Evolutionary conservation across 352 stramenopile genomes (phyloP), one percentile per base, ranked within the genome.

Genomic region (Pythium scleroteichum): DNA sequence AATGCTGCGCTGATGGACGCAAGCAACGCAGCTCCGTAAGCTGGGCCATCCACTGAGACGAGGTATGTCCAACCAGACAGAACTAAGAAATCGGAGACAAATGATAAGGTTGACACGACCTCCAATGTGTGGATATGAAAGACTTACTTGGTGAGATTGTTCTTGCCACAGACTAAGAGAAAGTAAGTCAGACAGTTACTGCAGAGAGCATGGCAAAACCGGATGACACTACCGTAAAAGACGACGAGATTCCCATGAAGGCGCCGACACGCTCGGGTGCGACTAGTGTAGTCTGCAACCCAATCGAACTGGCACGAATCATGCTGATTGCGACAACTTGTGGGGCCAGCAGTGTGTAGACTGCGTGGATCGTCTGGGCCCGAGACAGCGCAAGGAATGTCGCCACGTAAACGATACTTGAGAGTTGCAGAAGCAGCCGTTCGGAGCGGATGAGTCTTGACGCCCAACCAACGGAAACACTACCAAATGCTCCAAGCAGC

Each of bases 161-260:
- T 59, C 84, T 76, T 6, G 79, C 85, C n/a, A 93, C 76, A 10
- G 84, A 89, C 83, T 93, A 33, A 20, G 10, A 53, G 53, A 35
- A 10, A 35, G 29, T 35, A 10, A 35, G 29, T 35, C 13, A 59
- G 2, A 59, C 5, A 23, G 13, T 29, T 13, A 44, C 13, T 54
- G 35, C 10, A 35, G 29, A 35, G 29, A 35, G 10, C 5, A 35
- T 35, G 29, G 29, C 29, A 35, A 10, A n/a, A 5, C 29, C 29
- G 10, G 5, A 35, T 5, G 5, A 35, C 29, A 57, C 35, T 49
- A 93, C 84, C 66, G 84, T 93, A 39, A 93, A 71, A 5, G 82
- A 92, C 3, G 82, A 88, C 0, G 84, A 91, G 22, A 93, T 75
- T 32, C 84, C 84, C 78, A 93, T 89, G 61, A 93, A 91, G 8